These are phyloP conservation scores for Phragmites australis DNA, from an alignment of 176 grass and related monocot genomes.

Conservation along the genomic window DNA sequence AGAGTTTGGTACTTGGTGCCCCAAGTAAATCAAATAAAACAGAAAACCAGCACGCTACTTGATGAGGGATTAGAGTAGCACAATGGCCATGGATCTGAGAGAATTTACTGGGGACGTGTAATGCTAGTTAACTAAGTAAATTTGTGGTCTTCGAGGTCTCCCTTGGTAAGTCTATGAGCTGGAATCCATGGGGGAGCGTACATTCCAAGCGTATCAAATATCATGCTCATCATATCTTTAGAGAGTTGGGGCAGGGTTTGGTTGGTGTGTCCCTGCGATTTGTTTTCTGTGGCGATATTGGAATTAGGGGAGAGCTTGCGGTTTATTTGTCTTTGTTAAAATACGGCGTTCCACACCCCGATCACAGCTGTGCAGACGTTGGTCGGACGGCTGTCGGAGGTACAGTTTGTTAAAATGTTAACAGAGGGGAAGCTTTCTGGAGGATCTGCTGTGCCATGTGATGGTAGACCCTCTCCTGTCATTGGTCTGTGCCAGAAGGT, in stretches of 20 bases:
- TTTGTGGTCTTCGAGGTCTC: conserved; percentile 48
- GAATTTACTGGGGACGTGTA: conserved; percentile 42
- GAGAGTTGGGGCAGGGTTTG: conserved; percentile 38
- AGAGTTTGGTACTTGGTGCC: conserved; percentile 36
- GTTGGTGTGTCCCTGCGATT: conserved; percentile 24
- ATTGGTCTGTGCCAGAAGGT: conserved; percentile 42
- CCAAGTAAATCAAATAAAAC: conserved; percentile 36
- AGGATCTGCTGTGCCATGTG: conserved; percentile 50
- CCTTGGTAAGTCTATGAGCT: conserved; percentile 41
- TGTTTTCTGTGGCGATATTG: conserved; percentile 34
- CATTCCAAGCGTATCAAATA: conserved; percentile 26
- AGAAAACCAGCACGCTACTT: conserved; percentile 22
- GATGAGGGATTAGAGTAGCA: conserved; percentile 36
- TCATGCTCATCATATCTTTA: conserved; percentile 31
- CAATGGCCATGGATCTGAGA: conserved; percentile 37
- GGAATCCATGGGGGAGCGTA: conserved; percentile 51
- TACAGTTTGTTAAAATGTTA: conserved; percentile 63
- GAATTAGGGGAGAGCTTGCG: conserved; percentile 35
- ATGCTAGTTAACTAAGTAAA: conserved; percentile 35
- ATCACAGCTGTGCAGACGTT: conserved; percentile 65
- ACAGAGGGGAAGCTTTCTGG: conserved; percentile 49
- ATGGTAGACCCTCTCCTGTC: conserved; percentile 56
- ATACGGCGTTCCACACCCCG: conserved; percentile 43
- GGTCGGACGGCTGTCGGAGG: conserved; percentile 68
- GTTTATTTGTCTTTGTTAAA: conserved; percentile 35